These are phyloP conservation scores for Cyberlindnera nakhonratchasimensis DNA, from an alignment of 805 yeast species.

Conservation along the genomic window DNA sequence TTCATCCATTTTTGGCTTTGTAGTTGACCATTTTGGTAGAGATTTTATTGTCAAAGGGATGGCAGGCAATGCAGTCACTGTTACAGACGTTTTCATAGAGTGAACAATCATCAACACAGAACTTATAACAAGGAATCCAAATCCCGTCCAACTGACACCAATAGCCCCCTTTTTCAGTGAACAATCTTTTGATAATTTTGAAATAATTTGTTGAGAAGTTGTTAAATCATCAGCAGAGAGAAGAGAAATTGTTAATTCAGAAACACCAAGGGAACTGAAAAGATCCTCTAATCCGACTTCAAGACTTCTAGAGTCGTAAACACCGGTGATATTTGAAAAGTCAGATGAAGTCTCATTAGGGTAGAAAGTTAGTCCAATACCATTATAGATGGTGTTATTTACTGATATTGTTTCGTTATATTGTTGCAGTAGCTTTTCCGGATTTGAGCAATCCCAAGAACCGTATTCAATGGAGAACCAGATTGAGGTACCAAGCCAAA, in stretches of 20 bases:
- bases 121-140: slow-evolving; percentile 1
- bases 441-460: slow-evolving; percentile 1
- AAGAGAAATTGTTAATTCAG: neutral
- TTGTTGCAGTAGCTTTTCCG: neutral
- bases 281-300: neutral
- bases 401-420: neutral
- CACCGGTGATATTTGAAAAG: neutral
- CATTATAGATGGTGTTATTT: neutral
- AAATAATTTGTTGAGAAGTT: neutral
- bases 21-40: neutral
- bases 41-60: neutral
- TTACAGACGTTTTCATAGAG: neutral
- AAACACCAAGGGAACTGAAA: neutral
- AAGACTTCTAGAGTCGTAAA: neutral
- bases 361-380: neutral
- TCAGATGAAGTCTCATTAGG: neutral
- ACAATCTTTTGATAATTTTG: slow-evolving; percentile 4
- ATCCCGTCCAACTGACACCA: slow-evolving; percentile 7
- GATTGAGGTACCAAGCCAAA: slow-evolving; percentile 6
- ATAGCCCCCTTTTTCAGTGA: slow-evolving; percentile 4
- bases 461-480: slow-evolving; percentile 6
- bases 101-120: slow-evolving; percentile 1
- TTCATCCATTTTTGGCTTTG: neutral
- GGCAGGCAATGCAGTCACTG: neutral
- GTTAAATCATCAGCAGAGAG: neutral